These are phyloP conservation scores for Fomitopsis pinicola DNA, from an alignment of 1,284 basidiomycete species.

Conservation along the genomic window DNA sequence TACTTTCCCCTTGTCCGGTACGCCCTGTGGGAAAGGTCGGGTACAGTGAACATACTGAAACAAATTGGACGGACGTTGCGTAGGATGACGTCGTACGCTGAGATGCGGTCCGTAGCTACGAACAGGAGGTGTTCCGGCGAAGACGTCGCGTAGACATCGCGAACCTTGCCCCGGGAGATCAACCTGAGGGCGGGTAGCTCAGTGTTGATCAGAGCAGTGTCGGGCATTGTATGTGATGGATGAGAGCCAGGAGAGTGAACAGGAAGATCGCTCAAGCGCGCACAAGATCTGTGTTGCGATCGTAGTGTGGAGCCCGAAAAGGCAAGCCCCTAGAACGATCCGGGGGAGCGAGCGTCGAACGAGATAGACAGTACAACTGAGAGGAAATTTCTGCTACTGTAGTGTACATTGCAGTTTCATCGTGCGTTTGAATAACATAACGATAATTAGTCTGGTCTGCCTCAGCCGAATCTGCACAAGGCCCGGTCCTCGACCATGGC, in stretches of 20 bases:
- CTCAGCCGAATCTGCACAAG: slow-evolving; percentile 20
- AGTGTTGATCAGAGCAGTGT: slow-evolving; percentile 43
- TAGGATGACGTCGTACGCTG: slow-evolving; percentile 94
- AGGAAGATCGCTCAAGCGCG: background rate
- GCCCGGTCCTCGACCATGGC: slow-evolving; percentile 13
- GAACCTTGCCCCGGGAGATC: slow-evolving; percentile 87
- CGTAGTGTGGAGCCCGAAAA: background rate
- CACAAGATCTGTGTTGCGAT: background rate
- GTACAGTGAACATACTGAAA: background rate
- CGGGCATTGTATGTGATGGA: slow-evolving; percentile 5
- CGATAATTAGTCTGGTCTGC: background rate
- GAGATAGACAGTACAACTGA: too few relatives aligned
- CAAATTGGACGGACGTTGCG: slow-evolving; percentile 64
- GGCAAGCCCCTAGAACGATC: background rate
- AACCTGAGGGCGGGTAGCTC: slow-evolving; percentile 56
- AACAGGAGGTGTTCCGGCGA: slow-evolving; percentile 77
- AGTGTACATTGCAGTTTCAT: too few relatives aligned
- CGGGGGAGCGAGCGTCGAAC: too few relatives aligned
- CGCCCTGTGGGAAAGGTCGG: slow-evolving; percentile 57
- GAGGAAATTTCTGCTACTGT: too few relatives aligned
- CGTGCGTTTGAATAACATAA: background rate
- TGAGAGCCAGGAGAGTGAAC: background rate
- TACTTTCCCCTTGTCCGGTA: slow-evolving; percentile 90
- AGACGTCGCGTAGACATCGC: slow-evolving; percentile 83
- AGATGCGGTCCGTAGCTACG: slow-evolving; percentile 94